Conservation (phyloP, 257 asterid genomes). For the Linderniella brevidens region DNA sequence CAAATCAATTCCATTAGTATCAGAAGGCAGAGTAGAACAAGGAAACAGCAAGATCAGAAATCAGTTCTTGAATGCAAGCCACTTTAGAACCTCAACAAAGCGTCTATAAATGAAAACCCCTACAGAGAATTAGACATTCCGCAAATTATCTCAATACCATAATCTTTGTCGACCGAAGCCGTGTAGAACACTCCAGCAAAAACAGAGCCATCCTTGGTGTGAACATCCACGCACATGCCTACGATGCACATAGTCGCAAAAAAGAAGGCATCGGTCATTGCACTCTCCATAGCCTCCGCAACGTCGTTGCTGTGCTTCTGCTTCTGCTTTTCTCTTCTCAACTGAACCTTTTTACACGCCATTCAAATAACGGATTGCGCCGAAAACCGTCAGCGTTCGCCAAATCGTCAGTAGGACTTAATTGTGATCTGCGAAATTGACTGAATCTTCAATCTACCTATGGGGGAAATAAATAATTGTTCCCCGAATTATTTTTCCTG, state of each 20-base stretch:
- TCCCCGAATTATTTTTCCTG: too few relatives aligned
- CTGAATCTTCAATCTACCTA: too few relatives aligned
- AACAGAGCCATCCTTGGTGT: constrained; percentile 65
- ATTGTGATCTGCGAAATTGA: too few relatives aligned
- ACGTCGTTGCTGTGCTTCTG: constrained; percentile 16
- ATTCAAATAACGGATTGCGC: constrained; percentile 11
- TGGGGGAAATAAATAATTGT: too few relatives aligned
- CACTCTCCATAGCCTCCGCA: constrained; percentile 12
- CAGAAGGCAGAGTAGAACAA: too few relatives aligned
- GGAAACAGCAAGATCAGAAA: too few relatives aligned
- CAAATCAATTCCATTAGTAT: too few relatives aligned
- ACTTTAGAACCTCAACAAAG: too few relatives aligned
- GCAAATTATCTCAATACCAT: constrained; percentile 23
- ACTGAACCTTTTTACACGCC: constrained; percentile 43
- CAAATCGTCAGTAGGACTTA: too few relatives aligned
- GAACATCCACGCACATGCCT: constrained; percentile 70
- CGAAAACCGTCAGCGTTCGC: too few relatives aligned
- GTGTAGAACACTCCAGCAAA: constrained; percentile 79
- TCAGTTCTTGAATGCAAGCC: too few relatives aligned
- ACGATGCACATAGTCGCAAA: constrained; percentile 59
- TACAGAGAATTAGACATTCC: not conserved
- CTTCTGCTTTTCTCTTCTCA: constrained; percentile 23
- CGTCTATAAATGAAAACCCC: not conserved
- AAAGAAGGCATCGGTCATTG: constrained; percentile 38
- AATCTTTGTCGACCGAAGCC: constrained; percentile 50